Evolutionary conservation across 2,329 filamentous ascomycete genomes (phyloP).

Genomic region (Chalara sp.): DNA sequence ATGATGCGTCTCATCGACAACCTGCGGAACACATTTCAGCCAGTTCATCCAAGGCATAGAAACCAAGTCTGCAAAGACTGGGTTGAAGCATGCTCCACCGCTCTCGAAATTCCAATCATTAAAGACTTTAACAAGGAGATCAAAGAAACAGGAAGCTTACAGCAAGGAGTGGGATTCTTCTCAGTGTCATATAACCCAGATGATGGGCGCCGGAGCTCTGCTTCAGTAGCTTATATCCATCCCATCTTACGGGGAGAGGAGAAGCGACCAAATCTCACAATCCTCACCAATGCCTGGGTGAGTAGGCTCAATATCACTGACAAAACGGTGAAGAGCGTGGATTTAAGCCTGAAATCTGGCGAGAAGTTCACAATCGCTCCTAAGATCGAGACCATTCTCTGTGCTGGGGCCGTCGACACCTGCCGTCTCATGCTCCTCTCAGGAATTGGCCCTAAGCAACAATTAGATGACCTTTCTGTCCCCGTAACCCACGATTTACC

Average conservation of each 20-base stretch:
- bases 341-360: slow-evolving; percentile 53
- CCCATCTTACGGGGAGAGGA: slow-evolving; percentile 81
- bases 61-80: slow-evolving; percentile 92
- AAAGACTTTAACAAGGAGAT: slow-evolving; percentile 86
- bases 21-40: slow-evolving; percentile 83
- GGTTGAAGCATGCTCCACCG: slow-evolving; percentile 72
- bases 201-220: slow-evolving; percentile 75
- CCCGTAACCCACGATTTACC: slow-evolving; percentile 25
- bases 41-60: slow-evolving; percentile 75
- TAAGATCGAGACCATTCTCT: slow-evolving; percentile 61
- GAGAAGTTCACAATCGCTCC: slow-evolving; percentile 50
- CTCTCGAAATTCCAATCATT: slow-evolving; percentile 74
- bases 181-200: slow-evolving; percentile 88
- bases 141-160: slow-evolving; percentile 62
- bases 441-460: slow-evolving; percentile 28
- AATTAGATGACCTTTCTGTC: slow-evolving; percentile 27
- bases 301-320: slow-evolving; percentile 68
- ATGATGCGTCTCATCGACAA: slow-evolving; percentile 78
- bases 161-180: slow-evolving; percentile 80
- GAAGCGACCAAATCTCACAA: slow-evolving; percentile 73
- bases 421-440: slow-evolving; percentile 33
- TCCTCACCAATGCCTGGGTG: slow-evolving; percentile 85
- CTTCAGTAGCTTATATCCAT: slow-evolving; percentile 88
- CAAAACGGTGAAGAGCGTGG: slow-evolving; percentile 66
- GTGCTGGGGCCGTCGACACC: slow-evolving; percentile 31